These are phyloP conservation scores for Russula virescens DNA, from an alignment of 768 basidiomycete species.

Conservation along the genomic window DNA sequence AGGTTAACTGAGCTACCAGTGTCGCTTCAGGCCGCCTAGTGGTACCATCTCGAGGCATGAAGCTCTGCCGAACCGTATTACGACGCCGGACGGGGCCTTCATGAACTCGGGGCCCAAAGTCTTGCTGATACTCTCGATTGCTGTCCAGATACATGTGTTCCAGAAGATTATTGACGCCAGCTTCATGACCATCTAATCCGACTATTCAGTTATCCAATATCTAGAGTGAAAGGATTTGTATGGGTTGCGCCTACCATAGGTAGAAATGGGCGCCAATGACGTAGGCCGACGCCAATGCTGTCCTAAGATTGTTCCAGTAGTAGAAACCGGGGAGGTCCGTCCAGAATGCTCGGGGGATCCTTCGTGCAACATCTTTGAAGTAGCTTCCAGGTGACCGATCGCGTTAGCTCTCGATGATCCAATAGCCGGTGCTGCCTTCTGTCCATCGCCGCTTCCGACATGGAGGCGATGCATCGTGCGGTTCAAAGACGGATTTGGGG, in stretches of 20 bases:
- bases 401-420: slow-evolving; percentile 83
- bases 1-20: slow-evolving; percentile 77
- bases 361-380: slow-evolving; percentile 60
- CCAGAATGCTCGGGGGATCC: slow-evolving; percentile 70
- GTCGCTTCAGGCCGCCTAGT: slow-evolving; percentile 64
- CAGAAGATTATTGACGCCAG: slow-evolving; percentile 80
- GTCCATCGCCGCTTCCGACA: slow-evolving; percentile 64
- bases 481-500: slow-evolving; percentile 57
- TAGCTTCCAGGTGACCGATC: slow-evolving; percentile 73
- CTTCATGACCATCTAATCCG: slow-evolving; percentile 78
- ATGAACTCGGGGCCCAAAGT: slow-evolving; percentile 87
- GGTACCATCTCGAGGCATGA: slow-evolving; percentile 58
- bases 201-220: not conserved
- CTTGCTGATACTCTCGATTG: slow-evolving; percentile 75
- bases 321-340: slow-evolving; percentile 66
- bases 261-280: slow-evolving; percentile 57
- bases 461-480: slow-evolving; percentile 58
- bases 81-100: slow-evolving; percentile 77
- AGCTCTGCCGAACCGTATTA: slow-evolving; percentile 62
- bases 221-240: too few relatives aligned
- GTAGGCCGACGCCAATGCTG: slow-evolving; percentile 43
- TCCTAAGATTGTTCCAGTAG: slow-evolving; percentile 50
- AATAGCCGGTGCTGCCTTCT: slow-evolving; percentile 86
- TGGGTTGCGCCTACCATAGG: slow-evolving; percentile 51
- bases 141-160: slow-evolving; percentile 89